Percentiles rank a stretch among this genome's conserved stretches.
phyloP scores from a whole-genome alignment of 2,329 filamentous ascomycete genomes.

The Xylariaceae sp. region DNA sequence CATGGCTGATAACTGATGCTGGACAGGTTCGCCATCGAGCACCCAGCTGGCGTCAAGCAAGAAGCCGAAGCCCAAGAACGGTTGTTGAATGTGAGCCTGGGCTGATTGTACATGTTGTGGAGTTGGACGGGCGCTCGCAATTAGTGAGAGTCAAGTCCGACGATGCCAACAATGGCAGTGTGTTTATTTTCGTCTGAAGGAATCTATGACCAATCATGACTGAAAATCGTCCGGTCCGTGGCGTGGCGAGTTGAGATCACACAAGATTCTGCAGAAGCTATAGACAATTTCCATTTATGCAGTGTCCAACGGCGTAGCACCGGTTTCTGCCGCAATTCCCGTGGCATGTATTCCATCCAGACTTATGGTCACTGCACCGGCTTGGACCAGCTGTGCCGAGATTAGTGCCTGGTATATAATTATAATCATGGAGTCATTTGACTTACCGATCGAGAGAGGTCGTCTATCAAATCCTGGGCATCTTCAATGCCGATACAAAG shows the following conservation, averaged over 20 bases:
- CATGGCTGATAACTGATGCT: too few relatives aligned
- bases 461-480: constrained; percentile 84
- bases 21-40: too few relatives aligned
- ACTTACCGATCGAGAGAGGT: constrained; percentile 85
- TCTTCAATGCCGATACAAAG: constrained; percentile 97
- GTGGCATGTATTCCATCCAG: constrained; percentile 75
- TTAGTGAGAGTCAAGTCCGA: background rate
- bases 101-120: constrained; percentile 22
- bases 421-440: constrained; percentile 1
- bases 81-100: constrained; percentile 4
- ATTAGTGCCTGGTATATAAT: constrained; percentile 21
- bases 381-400: constrained; percentile 74
- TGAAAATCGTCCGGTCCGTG: too few relatives aligned
- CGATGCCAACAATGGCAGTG: too few relatives aligned
- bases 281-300: constrained; percentile 16
- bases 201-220: background rate
- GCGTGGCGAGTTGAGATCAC: background rate
- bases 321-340: constrained; percentile 19
- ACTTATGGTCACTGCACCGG: constrained; percentile 85
- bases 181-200: too few relatives aligned
- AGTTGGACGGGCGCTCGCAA: constrained; percentile 9
- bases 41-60: too few relatives aligned
- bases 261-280: constrained; percentile 11
- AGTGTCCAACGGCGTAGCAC: constrained; percentile 17
- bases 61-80: too few relatives aligned